A percentile compares a stretch with the other conserved stretches of the same genome.
Evolutionary conservation across 768 basidiomycete species (phyloP).

Genomic region (Tulasnella sp.): DNA sequence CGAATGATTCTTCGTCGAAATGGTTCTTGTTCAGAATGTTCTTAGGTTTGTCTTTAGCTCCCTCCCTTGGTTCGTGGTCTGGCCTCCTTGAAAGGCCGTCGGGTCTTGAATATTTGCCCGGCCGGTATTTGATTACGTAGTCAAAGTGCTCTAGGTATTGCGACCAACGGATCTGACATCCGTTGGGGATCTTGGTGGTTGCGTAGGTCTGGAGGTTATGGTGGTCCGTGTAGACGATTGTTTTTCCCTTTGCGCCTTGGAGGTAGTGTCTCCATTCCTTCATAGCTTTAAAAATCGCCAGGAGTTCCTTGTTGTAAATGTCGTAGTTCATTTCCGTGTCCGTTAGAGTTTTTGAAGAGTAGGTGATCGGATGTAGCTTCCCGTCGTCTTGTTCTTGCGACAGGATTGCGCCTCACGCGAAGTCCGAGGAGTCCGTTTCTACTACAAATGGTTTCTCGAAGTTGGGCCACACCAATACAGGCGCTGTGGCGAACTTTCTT

Average conservation of each 20-base stretch:
- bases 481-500: neutral
- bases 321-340: neutral
- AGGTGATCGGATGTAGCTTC: neutral
- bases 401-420: neutral
- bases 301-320: constrained; percentile 1
- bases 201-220: neutral
- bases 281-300: neutral
- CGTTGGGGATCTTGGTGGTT: neutral
- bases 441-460: neutral
- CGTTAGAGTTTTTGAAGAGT: neutral
- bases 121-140: neutral
- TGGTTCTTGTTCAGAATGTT: neutral
- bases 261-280: neutral
- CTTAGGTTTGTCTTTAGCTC: neutral
- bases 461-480: neutral
- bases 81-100: neutral
- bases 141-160: neutral
- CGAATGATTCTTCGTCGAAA: neutral
- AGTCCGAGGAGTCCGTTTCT: neutral
- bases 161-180: neutral
- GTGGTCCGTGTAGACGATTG: neutral
- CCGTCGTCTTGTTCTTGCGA: neutral
- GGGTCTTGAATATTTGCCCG: neutral
- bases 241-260: neutral
- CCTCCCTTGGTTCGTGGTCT: neutral